A percentile compares a stretch with the other conserved stretches of the same genome.
Conservation (phyloP, 345 rosid genomes). For the Salix viminalis region DNA sequence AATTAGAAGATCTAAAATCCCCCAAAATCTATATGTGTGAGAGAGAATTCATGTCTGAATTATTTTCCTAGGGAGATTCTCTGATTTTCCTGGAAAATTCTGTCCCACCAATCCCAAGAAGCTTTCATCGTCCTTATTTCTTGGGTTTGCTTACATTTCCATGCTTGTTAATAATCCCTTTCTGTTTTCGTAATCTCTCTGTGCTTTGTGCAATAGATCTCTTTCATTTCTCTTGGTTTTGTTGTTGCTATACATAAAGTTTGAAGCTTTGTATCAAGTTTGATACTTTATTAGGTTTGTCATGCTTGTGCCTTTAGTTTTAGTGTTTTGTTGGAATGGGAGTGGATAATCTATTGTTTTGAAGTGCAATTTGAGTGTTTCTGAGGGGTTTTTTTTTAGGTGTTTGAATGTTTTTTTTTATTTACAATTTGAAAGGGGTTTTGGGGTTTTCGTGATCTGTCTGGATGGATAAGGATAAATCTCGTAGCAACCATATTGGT, state of each 20-base stretch:
- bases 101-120: background rate
- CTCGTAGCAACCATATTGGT: constrained; percentile 40
- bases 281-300: background rate
- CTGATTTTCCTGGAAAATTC: constrained; percentile 4
- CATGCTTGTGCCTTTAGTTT: background rate
- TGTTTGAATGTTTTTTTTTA: background rate
- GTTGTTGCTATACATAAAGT: background rate
- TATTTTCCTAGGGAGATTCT: constrained; percentile 4
- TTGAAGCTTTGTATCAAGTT: background rate
- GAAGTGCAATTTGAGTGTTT: background rate
- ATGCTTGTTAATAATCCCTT: background rate
- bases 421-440: background rate
- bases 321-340: background rate
- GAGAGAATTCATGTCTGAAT: constrained; percentile 12
- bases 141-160: background rate
- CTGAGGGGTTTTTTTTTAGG: background rate
- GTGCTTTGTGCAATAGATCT: constrained; percentile 1
- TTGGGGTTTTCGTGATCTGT: constrained; percentile 6
- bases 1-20: background rate
- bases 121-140: background rate
- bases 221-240: background rate
- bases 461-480: constrained; percentile 72
- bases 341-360: background rate
- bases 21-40: background rate
- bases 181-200: background rate